These are phyloP conservation scores for Geosiphon pyriformis DNA, from an alignment of 192 early-diverging fungal genomes.

Conservation along the genomic window DNA sequence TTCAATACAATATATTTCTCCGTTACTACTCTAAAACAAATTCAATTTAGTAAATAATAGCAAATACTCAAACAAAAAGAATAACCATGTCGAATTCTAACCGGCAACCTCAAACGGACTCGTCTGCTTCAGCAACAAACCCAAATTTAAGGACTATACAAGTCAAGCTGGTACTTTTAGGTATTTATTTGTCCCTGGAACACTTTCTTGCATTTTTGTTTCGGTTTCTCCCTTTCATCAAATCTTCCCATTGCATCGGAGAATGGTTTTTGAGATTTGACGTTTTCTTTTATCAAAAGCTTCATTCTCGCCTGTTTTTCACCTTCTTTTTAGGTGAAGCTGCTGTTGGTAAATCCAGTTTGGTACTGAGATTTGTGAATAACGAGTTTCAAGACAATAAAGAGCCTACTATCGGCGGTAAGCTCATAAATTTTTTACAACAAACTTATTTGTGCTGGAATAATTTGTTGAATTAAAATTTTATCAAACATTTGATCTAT, in stretches of 20 bases:
- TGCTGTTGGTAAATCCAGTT: conserved; percentile 97
- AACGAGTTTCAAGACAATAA: conserved; percentile 94
- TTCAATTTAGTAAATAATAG: too few relatives aligned
- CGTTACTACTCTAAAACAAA: too few relatives aligned
- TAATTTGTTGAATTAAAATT: too few relatives aligned
- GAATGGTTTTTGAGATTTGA: neutral
- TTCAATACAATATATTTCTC: too few relatives aligned
- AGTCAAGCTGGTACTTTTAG: conserved; percentile 96
- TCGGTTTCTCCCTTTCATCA: neutral
- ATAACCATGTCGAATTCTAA: too few relatives aligned
- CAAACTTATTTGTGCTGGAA: neutral
- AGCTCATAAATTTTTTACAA: conserved; percentile 10
- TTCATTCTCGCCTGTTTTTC: neutral
- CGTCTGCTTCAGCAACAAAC: conserved; percentile 18
- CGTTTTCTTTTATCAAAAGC: neutral
- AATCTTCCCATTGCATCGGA: neutral
- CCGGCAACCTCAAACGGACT: too few relatives aligned
- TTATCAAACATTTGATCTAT: too few relatives aligned
- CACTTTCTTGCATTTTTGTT: neutral
- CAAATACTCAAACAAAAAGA: too few relatives aligned
- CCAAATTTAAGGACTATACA: conserved; percentile 70
- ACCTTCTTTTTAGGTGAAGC: conserved; percentile 61
- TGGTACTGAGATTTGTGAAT: conserved; percentile 92
- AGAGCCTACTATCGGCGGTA: conserved; percentile 96
- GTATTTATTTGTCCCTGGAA: conserved; percentile 25